phyloP scores from a whole-genome alignment of 176 grass and related monocot genomes.

The Oryza glaberrima region DNA sequence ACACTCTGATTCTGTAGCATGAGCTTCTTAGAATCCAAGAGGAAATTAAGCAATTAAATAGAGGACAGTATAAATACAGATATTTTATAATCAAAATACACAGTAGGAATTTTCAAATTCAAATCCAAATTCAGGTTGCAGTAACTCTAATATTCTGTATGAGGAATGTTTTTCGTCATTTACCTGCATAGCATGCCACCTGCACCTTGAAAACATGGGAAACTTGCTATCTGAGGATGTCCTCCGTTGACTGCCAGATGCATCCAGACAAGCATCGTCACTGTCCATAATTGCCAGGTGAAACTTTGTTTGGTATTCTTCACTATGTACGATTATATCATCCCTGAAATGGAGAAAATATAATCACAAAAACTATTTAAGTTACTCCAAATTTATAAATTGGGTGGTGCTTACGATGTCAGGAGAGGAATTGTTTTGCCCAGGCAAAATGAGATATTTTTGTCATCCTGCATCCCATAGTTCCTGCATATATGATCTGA shows the following conservation, averaged over 20 bases:
- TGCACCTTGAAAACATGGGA: slow-evolving; percentile 66
- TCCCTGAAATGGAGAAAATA: slow-evolving; percentile 47
- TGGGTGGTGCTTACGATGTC: slow-evolving; percentile 49
- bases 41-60: neutral
- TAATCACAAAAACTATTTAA: slow-evolving; percentile 29
- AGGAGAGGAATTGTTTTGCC: slow-evolving; percentile 50
- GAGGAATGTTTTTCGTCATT: slow-evolving; percentile 9
- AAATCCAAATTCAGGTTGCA: neutral
- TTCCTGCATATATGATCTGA: slow-evolving; percentile 67
- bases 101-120: neutral
- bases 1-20: neutral
- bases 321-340: slow-evolving; percentile 30
- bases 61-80: neutral
- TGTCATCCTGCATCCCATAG: slow-evolving; percentile 32
- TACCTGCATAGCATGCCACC: slow-evolving; percentile 77
- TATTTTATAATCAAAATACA: neutral
- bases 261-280: slow-evolving; percentile 63
- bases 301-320: slow-evolving; percentile 55
- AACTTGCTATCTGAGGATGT: slow-evolving; percentile 43
- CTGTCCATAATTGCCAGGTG: slow-evolving; percentile 41
- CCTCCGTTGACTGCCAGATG: slow-evolving; percentile 49
- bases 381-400: slow-evolving; percentile 14
- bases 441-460: slow-evolving; percentile 61
- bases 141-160: neutral
- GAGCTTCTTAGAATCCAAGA: neutral